Evolutionary conservation across 768 basidiomycete genomes (phyloP), one percentile per base, ranked within the genome.

Genomic region (Lactifluus piperatus): DNA sequence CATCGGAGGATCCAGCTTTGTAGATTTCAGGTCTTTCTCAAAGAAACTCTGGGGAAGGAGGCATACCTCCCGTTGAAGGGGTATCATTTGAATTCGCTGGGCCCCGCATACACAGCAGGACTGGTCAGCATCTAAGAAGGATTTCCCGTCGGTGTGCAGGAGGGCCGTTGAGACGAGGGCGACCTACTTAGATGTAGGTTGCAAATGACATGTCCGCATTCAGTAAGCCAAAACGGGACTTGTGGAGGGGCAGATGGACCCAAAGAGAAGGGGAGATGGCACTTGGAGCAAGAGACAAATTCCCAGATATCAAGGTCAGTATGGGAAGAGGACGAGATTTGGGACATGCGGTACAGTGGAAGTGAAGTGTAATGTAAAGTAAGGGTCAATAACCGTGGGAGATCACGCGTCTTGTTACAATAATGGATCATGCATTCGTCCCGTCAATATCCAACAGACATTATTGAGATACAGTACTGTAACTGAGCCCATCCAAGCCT

Each of bases 121-220:
- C 68, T 87, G 87, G 66, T 91, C 80, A 11, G 81, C 72, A 70
- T 80, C 90, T 92, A 44, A 8, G n/a, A 44, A 24, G 53, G 39
- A 45, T 37, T n/a, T 34, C n/a, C 36, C 36, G 43, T 46, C 6
- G 52, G 22, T 18, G 56, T 26, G 36, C 8, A 51, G 11, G 18
- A 60, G 18, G 36, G n/a, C 27, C 50, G 22, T 39, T 29, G 36
- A 51, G 16, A 34, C 27, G 16, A 47, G 14, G 34, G 10, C 36
- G 14, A 65, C 77, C 69, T 68, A 92, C 91, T 88, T 68, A 93
- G 82, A 72, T 93, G 91, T 39, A 80, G 78, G 67, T 93, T 92
- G 77, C 91, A 93, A 27, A 92, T 65, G 57, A 92, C 79, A 75
- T 93, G 91, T 0, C 88, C 88, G 65, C 91, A 93, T 69, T 91